Percentiles rank a stretch among this genome's conserved stretches.
phyloP scores from a whole-genome alignment of 1,284 basidiomycete species.

The Cutaneotrichosporon spelunceum region DNA sequence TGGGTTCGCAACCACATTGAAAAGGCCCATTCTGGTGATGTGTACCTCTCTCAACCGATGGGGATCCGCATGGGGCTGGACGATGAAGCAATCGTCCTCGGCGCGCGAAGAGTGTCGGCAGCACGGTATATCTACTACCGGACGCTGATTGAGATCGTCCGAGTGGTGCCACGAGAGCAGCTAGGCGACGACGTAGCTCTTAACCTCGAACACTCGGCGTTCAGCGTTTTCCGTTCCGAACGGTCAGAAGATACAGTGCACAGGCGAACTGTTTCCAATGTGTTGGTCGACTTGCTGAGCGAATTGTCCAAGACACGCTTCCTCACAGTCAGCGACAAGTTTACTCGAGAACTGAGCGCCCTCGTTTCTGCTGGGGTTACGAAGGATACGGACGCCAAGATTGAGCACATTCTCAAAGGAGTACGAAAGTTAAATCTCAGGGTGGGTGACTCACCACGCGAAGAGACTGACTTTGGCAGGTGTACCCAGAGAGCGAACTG shows the following conservation, averaged over 20 bases:
- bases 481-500: slow-evolving; percentile 89
- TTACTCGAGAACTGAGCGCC: slow-evolving; percentile 74
- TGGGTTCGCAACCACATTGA: slow-evolving; percentile 79
- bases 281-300: slow-evolving; percentile 77
- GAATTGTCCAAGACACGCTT: slow-evolving; percentile 79
- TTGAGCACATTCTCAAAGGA: slow-evolving; percentile 76
- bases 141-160: slow-evolving; percentile 72
- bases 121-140: slow-evolving; percentile 85
- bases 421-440: slow-evolving; percentile 76
- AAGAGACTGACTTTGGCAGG: slow-evolving; percentile 54
- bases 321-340: slow-evolving; percentile 80
- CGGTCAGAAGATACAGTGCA: slow-evolving; percentile 61
- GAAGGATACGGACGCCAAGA: slow-evolving; percentile 73
- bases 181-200: slow-evolving; percentile 72
- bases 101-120: slow-evolving; percentile 71
- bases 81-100: slow-evolving; percentile 62
- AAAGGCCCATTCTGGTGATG: slow-evolving; percentile 56
- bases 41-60: slow-evolving; percentile 40
- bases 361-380: slow-evolving; percentile 62
- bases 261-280: slow-evolving; percentile 70
- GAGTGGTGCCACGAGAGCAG: slow-evolving; percentile 67
- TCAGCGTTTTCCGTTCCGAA: slow-evolving; percentile 75
- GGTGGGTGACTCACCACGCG: slow-evolving; percentile 50
- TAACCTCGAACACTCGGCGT: slow-evolving; percentile 76
- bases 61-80: slow-evolving; percentile 43